Evolutionary conservation across 805 yeast species (phyloP).

Genomic region (Saccharomyces eubayanus): DNA sequence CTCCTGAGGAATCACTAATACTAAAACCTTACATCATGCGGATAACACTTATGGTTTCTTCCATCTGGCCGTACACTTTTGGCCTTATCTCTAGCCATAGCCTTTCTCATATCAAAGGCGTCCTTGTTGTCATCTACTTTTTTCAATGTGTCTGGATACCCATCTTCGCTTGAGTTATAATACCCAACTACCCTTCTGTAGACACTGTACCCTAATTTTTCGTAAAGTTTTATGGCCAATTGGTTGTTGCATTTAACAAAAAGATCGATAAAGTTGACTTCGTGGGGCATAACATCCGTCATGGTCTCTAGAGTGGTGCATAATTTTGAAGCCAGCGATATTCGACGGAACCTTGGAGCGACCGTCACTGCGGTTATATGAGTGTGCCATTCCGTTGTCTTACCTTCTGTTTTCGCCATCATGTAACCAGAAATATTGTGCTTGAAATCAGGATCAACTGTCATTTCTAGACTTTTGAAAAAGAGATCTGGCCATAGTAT

Average conservation of each 20-base stretch:
- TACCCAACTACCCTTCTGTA: slow-evolving; percentile 85
- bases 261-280: slow-evolving; percentile 79
- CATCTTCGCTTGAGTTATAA: slow-evolving; percentile 53
- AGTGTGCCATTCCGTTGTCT: slow-evolving; percentile 80
- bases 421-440: slow-evolving; percentile 54
- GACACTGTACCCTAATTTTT: slow-evolving; percentile 76
- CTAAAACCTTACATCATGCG: slow-evolving; percentile 57
- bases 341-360: slow-evolving; percentile 68
- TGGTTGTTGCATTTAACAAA: slow-evolving; percentile 83
- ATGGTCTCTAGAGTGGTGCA: slow-evolving; percentile 66
- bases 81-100: slow-evolving; percentile 48
- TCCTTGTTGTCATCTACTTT: slow-evolving; percentile 59
- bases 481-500: slow-evolving; percentile 82
- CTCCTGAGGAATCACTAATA: background rate
- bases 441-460: slow-evolving; percentile 26
- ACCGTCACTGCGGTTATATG: slow-evolving; percentile 96
- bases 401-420: slow-evolving; percentile 96
- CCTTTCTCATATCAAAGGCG: slow-evolving; percentile 81
- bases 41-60: slow-evolving; percentile 48
- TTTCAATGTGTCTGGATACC: slow-evolving; percentile 34
- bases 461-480: slow-evolving; percentile 58
- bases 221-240: slow-evolving; percentile 75
- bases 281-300: slow-evolving; percentile 70
- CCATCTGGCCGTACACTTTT: slow-evolving; percentile 54
- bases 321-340: slow-evolving; percentile 76